Evolutionary conservation across 1,284 basidiomycete genomes (phyloP).

Genomic region (Ceratobasidium papillatum): DNA sequence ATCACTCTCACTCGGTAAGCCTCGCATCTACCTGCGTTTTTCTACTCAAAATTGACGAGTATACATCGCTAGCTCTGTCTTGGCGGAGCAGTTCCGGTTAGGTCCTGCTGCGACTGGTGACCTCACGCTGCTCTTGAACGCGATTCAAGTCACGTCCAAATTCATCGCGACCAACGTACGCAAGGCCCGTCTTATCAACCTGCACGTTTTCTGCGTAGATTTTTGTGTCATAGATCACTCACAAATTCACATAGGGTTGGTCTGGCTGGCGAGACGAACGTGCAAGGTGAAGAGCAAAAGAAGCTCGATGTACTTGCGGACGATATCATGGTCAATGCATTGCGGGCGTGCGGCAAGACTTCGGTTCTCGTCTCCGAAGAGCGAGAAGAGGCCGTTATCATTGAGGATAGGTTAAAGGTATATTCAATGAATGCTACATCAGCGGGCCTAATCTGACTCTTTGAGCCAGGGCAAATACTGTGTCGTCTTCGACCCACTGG

Average conservation of each 20-base stretch:
- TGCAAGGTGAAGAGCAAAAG: slow-evolving; percentile 99
- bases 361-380: slow-evolving; percentile 98
- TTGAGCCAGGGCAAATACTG: slow-evolving; percentile 78
- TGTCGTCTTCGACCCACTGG: slow-evolving; percentile 98
- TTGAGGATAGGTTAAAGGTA: slow-evolving; percentile 71
- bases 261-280: slow-evolving; percentile 93
- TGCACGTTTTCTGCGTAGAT: slow-evolving; percentile 64
- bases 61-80: slow-evolving; percentile 71
- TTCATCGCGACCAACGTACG: slow-evolving; percentile 99
- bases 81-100: slow-evolving; percentile 81
- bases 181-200: slow-evolving; percentile 95
- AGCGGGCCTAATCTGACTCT: slow-evolving; percentile 40
- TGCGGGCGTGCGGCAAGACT: slow-evolving; percentile 93
- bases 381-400: slow-evolving; percentile 90
- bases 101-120: slow-evolving; percentile 89
- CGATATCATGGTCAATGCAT: slow-evolving; percentile 98
- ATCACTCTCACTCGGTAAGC: slow-evolving; percentile 88
- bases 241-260: slow-evolving; percentile 72
- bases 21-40: neutral
- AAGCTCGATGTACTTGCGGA: slow-evolving; percentile 98
- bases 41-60: neutral
- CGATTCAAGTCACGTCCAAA: slow-evolving; percentile 94
- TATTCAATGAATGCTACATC: slow-evolving; percentile 29
- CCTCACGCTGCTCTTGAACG: slow-evolving; percentile 91
- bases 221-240: neutral